Conservation (phyloP, 805 yeast genomes). For the Yarrowia bubula region DNA sequence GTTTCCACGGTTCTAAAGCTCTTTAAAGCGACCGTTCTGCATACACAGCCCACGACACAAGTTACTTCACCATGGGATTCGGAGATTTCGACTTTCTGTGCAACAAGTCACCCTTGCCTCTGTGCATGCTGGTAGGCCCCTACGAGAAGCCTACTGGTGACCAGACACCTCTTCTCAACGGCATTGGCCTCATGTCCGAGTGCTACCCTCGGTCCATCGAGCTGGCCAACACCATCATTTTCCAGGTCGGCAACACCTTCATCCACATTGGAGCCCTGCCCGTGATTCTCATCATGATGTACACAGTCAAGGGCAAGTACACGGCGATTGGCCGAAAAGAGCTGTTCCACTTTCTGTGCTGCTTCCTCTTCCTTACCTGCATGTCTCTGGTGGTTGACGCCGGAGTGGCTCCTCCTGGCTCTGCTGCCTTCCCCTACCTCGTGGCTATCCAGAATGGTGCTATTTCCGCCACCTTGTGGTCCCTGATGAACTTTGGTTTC, state of each 20-base stretch:
- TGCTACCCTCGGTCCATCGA: conserved; percentile 88
- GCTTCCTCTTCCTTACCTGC: conserved; percentile 56
- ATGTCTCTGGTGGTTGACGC: conserved; percentile 78
- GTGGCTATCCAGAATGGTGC: conserved; percentile 79
- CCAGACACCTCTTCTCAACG: conserved; percentile 29
- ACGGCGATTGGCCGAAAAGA: conserved; percentile 94
- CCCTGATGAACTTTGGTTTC: conserved; percentile 70
- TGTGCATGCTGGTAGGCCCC: conserved; percentile 73
- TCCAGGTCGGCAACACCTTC: conserved; percentile 84
- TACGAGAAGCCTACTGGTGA: conserved; percentile 36
- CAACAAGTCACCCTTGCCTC: conserved; percentile 65
- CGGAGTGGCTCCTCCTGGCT: conserved; percentile 88
- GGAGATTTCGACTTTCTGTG: conserved; percentile 68
- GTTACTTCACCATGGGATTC: conserved; percentile 49
- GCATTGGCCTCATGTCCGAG: conserved; percentile 64
- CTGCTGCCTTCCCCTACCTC: conserved; percentile 71
- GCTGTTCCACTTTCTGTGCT: conserved; percentile 69
- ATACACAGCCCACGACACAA: background rate
- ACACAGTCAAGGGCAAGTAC: conserved; percentile 76
- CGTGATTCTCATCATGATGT: conserved; percentile 65
- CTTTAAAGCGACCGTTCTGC: too few species aligned
- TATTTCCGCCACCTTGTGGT: conserved; percentile 67
- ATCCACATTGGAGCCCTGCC: conserved; percentile 73
- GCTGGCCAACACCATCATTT: conserved; percentile 86
- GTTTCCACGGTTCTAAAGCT: too few species aligned